These are phyloP conservation scores for Neoarthrinium moseri DNA, from an alignment of 2,329 filamentous ascomycete genomes.

Conservation along the genomic window DNA sequence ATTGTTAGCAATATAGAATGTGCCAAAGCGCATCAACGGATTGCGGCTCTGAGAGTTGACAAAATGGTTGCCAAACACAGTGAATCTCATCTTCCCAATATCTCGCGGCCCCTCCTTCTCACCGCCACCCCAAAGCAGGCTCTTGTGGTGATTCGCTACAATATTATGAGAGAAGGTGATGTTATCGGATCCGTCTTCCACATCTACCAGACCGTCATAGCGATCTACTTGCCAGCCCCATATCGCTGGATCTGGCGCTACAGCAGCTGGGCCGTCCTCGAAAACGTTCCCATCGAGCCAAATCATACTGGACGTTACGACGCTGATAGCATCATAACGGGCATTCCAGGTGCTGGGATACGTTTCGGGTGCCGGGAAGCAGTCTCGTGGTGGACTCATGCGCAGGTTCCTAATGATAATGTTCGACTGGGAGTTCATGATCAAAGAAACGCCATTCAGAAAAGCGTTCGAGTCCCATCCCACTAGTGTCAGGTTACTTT, in stretches of 20 bases:
- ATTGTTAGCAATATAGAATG: constrained; percentile 18
- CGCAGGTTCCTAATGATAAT: constrained; percentile 18
- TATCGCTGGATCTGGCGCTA: constrained; percentile 14
- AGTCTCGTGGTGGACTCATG: constrained; percentile 16
- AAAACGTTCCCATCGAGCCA: constrained; percentile 20
- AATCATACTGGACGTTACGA: constrained; percentile 14
- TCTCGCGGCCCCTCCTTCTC: constrained; percentile 18
- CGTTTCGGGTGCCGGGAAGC: constrained; percentile 17
- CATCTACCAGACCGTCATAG: constrained; percentile 19
- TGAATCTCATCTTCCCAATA: constrained; percentile 18
- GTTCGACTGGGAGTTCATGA: constrained; percentile 17
- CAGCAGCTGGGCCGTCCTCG: constrained; percentile 8
- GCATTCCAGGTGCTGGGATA: constrained; percentile 18
- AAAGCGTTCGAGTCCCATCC: constrained; percentile 15
- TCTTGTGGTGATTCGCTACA: constrained; percentile 20
- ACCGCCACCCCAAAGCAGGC: constrained; percentile 19
- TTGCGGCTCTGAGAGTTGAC: constrained; percentile 17
- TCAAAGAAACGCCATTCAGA: constrained; percentile 16
- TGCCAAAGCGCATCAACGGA: constrained; percentile 20
- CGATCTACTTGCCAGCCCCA: constrained; percentile 19
- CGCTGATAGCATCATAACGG: constrained; percentile 17
- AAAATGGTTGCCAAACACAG: constrained; percentile 18
- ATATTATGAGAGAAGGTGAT: constrained; percentile 20
- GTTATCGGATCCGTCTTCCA: constrained; percentile 18
- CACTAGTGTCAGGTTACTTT: constrained; percentile 18